phyloP scores from a whole-genome alignment of 2,329 filamentous ascomycete species.

The Trichoderma sp. region DNA sequence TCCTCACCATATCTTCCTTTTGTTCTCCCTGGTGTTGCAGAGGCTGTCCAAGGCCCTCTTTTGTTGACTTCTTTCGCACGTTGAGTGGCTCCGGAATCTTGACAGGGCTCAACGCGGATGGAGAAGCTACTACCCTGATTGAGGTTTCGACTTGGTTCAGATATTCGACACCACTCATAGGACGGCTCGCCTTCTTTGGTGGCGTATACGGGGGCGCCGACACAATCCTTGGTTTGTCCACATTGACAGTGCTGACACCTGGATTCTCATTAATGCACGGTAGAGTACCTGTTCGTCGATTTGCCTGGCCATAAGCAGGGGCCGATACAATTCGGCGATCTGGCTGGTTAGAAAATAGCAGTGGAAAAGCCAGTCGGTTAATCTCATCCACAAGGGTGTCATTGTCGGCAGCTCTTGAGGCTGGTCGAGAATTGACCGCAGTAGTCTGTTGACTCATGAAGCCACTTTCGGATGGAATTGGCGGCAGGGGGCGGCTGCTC shows the following conservation, averaged over 20 bases:
- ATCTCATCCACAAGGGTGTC: conserved; percentile 27
- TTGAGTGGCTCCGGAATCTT: conserved; percentile 43
- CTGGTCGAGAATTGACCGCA: conserved; percentile 28
- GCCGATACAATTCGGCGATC: conserved; percentile 55
- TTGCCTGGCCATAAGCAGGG: conserved; percentile 46
- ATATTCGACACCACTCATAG: conserved; percentile 44
- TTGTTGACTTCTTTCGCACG: conserved; percentile 42
- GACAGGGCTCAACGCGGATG: conserved; percentile 39
- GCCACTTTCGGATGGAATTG: conserved; percentile 42
- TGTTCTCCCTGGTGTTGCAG: conserved; percentile 25
- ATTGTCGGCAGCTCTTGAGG: conserved; percentile 29
- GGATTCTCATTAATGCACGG: conserved; percentile 53
- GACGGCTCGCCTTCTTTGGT: conserved; percentile 35
- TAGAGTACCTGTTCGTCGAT: conserved; percentile 42
- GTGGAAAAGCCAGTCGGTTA: conserved; percentile 34
- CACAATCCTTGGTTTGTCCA: conserved; percentile 46
- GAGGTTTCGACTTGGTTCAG: conserved; percentile 51
- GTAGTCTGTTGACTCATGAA: conserved; percentile 25
- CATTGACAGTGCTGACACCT: conserved; percentile 24
- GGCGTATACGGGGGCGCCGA: conserved; percentile 47
- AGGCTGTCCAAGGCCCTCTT: conserved; percentile 26
- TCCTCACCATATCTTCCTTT: conserved; percentile 23
- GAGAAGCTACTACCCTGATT: conserved; percentile 57
- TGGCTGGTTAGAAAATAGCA: conserved; percentile 36
- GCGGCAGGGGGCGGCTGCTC: conserved; percentile 54